Evolutionary conservation across 352 stramenopile species (phyloP), one percentile per base, ranked within the genome.

Genomic region (Phytophthora pisi): DNA sequence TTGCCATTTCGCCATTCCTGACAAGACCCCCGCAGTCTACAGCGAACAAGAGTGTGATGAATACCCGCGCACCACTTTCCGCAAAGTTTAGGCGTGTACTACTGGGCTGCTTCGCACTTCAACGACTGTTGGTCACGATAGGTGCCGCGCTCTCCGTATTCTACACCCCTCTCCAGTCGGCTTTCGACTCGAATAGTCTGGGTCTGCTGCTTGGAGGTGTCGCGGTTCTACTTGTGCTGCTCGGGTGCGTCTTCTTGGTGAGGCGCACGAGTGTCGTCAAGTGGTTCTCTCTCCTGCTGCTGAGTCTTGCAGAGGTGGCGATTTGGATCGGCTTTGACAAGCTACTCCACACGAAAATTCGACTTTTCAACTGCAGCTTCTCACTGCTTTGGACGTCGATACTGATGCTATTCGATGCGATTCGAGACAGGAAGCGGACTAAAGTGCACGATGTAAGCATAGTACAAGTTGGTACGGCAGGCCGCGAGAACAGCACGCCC

Each of bases 281-380:
- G 47, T 52, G 23, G 18, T 18, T 53, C 9, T 28, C 20, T 6
- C 47, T 53, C 13, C 20, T 34, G 24, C 11, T 53, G 20, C 9
- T 53, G 6, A 53, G 47, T n/a, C 2, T 34, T 10, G 24, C 47
- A 18, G 47, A 38, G 24, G 47, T 20, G 20, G 47, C 5, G 13
- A n/a, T 53, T 18, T 53, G 47, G 47, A 34, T 34, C 20, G 47
- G 47, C 6, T 53, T 53, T n/a, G 47, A 53, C n/a, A 24, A 10
- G 23, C 47, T 53, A 9, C 10, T 34, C 10, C 24, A 53, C 20
- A 53, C 20, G 10, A 24, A 38, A 23, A 20, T n/a, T 5, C 4
- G 47, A 7, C 20, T 53, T 9, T 53, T 53, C 24, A 53, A 53
- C 26, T 53, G 47, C 15, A 36, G 47, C 24, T 53, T 53, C 47